Evolutionary conservation across 2,329 filamentous ascomycete species (phyloP), one percentile per base, ranked within the genome.

Genomic region (Pestalotiopsis sp.): DNA sequence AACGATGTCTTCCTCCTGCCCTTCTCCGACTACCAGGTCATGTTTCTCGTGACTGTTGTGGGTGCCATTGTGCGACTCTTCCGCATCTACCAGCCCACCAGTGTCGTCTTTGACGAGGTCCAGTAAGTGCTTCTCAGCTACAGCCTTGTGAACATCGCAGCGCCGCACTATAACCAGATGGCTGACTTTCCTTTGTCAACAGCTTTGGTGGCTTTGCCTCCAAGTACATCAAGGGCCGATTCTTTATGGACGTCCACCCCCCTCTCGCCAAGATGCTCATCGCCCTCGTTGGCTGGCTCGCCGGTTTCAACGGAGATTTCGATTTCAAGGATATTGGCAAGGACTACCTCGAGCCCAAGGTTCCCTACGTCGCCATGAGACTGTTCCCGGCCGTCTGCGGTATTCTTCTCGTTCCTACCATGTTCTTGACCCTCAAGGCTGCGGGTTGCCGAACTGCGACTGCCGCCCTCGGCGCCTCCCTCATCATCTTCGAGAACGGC

Each of bases 241-340:
- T 99, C 88, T 99, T 99, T 81, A 99, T 99, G 96, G 96, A 99
- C 79, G 96, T 99, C n/a, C 96, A 99, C 79, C 96, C 96, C 39
- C 96, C 96, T 59, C 87, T 99, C 69, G 96, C 96, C 72, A 99
- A 99, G 85, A 89, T 99, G 78, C 90, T 99, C 73, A 95, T 99
- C 76, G 97, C 96, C 65, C 88, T 99, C 69, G 94, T 94, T 71
- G 96, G 95, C 74, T 99, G 92, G 91, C 82, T 98, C 71, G 96
- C 94, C 75, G 96, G 96, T 66, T 99, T 98, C 80, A 89, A 98
- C 77, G 96, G 96, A 71, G 87, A 94, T 71, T 99, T 99, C 79
- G 96, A 98, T 80, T 99, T 99, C 86, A 99, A 98, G 85, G 94
- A 99, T 74, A 99, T 99, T 81, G 96, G 96, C 81, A 98, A 98